Conservation (phyloP, 331 rosid species). For the Quercus phellos region DNA sequence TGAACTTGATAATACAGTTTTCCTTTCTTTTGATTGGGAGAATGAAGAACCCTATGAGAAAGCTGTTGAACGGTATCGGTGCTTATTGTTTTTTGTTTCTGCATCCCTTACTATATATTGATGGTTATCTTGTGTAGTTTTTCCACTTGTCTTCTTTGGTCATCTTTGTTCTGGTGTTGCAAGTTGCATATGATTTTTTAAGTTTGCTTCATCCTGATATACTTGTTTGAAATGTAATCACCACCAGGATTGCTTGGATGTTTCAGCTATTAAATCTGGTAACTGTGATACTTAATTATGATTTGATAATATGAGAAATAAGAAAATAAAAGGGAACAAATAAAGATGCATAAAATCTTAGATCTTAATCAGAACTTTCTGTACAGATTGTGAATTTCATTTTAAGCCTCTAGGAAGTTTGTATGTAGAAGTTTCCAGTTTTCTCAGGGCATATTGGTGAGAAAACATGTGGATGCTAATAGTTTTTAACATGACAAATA, state of each 20-base stretch:
- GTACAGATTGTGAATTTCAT: not conserved
- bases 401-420: not conserved
- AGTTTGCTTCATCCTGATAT: not conserved
- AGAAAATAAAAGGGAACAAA: not conserved
- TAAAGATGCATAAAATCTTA: not conserved
- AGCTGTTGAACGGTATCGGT: conserved; percentile 76
- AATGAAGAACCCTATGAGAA: conserved; percentile 88
- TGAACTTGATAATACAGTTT: conserved; percentile 71
- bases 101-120: conserved; percentile 11
- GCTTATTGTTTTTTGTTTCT: conserved; percentile 15
- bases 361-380: not conserved
- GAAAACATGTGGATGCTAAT: not conserved
- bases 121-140: conserved; percentile 8
- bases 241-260: not conserved
- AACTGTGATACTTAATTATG: not conserved
- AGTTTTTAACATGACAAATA: not conserved
- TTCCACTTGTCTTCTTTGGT: not conserved
- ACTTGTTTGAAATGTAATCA: not conserved
- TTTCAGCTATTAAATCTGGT: not conserved
- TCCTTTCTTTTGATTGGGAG: conserved; percentile 95
- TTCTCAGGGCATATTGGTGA: not conserved
- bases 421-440: not conserved
- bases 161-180: not conserved
- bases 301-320: not conserved
- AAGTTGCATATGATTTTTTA: not conserved